These are phyloP conservation scores for Coleophoma crateriformis DNA, from an alignment of 2,329 filamentous ascomycete genomes.

Conservation along the genomic window DNA sequence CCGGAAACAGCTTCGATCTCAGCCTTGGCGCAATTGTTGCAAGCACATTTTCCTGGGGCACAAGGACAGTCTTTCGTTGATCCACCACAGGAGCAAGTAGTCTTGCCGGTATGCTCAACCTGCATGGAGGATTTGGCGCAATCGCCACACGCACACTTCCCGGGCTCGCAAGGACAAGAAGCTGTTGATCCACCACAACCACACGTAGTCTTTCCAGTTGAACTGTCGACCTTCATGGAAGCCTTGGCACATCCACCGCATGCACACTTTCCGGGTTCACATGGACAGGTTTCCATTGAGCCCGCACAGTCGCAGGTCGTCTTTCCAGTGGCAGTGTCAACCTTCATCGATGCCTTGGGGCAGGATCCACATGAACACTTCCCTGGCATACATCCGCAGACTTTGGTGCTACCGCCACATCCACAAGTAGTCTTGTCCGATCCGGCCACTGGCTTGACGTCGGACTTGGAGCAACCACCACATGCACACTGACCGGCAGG, in stretches of 20 bases:
- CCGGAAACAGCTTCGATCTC: slow-evolving; percentile 30
- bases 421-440: slow-evolving; percentile 33
- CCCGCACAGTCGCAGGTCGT: slow-evolving; percentile 30
- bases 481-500: slow-evolving; percentile 37
- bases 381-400: slow-evolving; percentile 29
- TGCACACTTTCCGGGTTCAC: slow-evolving; percentile 29
- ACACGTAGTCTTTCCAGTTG: slow-evolving; percentile 29
- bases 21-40: slow-evolving; percentile 23
- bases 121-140: neutral
- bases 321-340: slow-evolving; percentile 26
- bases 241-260: slow-evolving; percentile 36
- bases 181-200: slow-evolving; percentile 27
- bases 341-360: slow-evolving; percentile 34
- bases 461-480: slow-evolving; percentile 35
- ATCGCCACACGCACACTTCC: slow-evolving; percentile 27
- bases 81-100: slow-evolving; percentile 29
- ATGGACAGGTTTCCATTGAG: slow-evolving; percentile 26
- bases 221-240: slow-evolving; percentile 31
- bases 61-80: slow-evolving; percentile 26
- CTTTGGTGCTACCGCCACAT: slow-evolving; percentile 28
- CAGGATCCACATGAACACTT: slow-evolving; percentile 35
- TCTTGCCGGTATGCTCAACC: slow-evolving; percentile 26
- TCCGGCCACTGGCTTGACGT: slow-evolving; percentile 24
- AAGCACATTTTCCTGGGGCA: slow-evolving; percentile 26
- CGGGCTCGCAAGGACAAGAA: slow-evolving; percentile 27